Percentiles rank a stretch among this genome's conserved stretches.
Conservation (phyloP, 2,329 filamentous ascomycete genomes). For the Atkinsonella texensis region DNA sequence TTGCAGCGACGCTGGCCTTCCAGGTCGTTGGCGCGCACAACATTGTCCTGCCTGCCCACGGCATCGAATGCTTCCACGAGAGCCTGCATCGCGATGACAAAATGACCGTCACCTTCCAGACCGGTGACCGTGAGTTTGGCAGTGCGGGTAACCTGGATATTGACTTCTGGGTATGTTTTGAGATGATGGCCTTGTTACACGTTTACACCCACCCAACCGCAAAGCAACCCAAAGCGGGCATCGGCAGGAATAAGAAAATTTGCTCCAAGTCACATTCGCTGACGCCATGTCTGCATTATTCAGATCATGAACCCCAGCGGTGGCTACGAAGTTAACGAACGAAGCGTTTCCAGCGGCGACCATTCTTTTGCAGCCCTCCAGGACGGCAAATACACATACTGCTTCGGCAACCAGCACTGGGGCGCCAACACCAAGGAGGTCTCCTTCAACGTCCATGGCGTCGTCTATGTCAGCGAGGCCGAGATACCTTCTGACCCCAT, state of each 20-base stretch:
- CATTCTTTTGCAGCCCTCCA: conserved; percentile 76
- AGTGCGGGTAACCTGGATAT: conserved; percentile 89
- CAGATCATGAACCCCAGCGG: conserved; percentile 69
- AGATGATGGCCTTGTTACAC: background rate
- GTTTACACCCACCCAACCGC: background rate
- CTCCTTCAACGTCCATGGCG: conserved; percentile 97
- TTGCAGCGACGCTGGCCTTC: conserved; percentile 26
- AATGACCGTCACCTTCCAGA: conserved; percentile 98
- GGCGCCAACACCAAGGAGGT: conserved; percentile 94
- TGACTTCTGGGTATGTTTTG: conserved; percentile 79
- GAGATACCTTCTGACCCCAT: conserved; percentile 79
- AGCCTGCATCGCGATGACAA: conserved; percentile 82
- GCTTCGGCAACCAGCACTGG: conserved; percentile 99
- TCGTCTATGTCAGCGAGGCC: conserved; percentile 88
- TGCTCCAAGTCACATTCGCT: background rate
- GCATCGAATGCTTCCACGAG: conserved; percentile 97
- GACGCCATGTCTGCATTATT: background rate
- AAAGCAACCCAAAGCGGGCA: background rate
- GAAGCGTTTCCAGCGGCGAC: conserved; percentile 76
- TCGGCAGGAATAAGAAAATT: background rate
- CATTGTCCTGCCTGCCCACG: conserved; percentile 87
- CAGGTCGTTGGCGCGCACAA: conserved; percentile 72
- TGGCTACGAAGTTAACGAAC: conserved; percentile 68
- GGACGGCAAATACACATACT: conserved; percentile 90
- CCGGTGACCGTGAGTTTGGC: conserved; percentile 92